Base-by-base conservation (phyloP, 2,329 filamentous ascomycete species). In the Alternaria sp. region DNA sequence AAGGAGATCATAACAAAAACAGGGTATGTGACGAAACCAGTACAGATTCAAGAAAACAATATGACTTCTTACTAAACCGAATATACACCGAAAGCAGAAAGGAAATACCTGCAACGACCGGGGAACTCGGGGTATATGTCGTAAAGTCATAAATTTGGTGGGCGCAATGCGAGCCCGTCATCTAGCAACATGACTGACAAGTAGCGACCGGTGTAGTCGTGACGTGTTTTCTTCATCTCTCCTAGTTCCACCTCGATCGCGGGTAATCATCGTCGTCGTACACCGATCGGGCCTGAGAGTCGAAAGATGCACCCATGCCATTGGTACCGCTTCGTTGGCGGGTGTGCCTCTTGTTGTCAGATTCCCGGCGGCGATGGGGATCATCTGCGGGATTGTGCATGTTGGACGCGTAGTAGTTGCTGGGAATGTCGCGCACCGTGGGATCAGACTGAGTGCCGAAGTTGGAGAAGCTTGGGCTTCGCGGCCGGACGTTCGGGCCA, bases 381-480 rank as follows among this genome's bases (percentile, higher is more conserved):
- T 78, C 75, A 18, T 80, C 78, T 9, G 76, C 73, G 2, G 69
- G 53, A n/a, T 72, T 75, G 61, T 79, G 74, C 10, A 77, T 65
- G 47, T 76, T 77, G 6, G 75, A 76, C 3, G 70, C 56, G 50
- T 79, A 79, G 47, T 78, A 78, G 50, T 60, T 71, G 28, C 58
- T 60, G 4, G 78, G 74, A 9, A 77, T 67, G 14, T 79, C 76
- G 20, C 70, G 71, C 3, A 80, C 68, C 18, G 70, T 72, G 5
- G 76, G 66, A 25, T 81, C 79, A 9, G 78, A 79, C 28, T 73
- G 69, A 1, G 71, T 79, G 18, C 76, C 78, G 28, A 78, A 76
- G 53, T 64, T 70, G 28, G 76, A 75, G 61, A 77, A 78, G 46
- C 73, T 77, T 8, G 79, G 79, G 47, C 79, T 80, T 50, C 75